Evolutionary conservation across 106 monocot species (phyloP).

Genomic region (Acanthochlamys bracteata): DNA sequence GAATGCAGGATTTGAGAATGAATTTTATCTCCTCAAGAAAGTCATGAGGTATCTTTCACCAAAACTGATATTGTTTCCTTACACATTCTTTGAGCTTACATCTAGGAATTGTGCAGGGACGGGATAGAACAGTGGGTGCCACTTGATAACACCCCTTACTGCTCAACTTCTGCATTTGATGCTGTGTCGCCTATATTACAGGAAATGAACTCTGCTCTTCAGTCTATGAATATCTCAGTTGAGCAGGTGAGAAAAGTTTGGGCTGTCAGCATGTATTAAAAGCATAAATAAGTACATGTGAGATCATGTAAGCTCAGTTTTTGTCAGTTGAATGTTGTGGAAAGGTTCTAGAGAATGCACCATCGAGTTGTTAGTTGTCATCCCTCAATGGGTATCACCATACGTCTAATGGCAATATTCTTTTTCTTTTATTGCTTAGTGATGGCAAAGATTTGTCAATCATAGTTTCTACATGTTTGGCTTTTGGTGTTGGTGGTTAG

Average conservation of each 20-base stretch:
- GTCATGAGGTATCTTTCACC: constrained; percentile 35
- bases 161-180: constrained; percentile 76
- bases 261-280: neutral
- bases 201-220: constrained; percentile 54
- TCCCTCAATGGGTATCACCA: no score
- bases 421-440: no score
- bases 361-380: no score
- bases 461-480: no score
- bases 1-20: constrained; percentile 96
- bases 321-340: no score
- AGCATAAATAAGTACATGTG: no score
- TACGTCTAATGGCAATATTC: no score
- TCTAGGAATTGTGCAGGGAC: constrained; percentile 39
- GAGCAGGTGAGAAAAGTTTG: constrained; percentile 60
- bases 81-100: neutral
- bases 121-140: constrained; percentile 70
- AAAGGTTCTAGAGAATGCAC: no score
- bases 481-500: no score
- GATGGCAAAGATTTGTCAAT: no score
- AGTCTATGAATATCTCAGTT: constrained; percentile 52
- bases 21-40: constrained; percentile 71
- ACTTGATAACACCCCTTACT: constrained; percentile 57
- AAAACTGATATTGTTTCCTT: neutral
- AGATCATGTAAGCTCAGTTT: no score
- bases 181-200: constrained; percentile 53